phyloP scores from a whole-genome alignment of 2,329 filamentous ascomycete species.

The Ascochyta pisi region DNA sequence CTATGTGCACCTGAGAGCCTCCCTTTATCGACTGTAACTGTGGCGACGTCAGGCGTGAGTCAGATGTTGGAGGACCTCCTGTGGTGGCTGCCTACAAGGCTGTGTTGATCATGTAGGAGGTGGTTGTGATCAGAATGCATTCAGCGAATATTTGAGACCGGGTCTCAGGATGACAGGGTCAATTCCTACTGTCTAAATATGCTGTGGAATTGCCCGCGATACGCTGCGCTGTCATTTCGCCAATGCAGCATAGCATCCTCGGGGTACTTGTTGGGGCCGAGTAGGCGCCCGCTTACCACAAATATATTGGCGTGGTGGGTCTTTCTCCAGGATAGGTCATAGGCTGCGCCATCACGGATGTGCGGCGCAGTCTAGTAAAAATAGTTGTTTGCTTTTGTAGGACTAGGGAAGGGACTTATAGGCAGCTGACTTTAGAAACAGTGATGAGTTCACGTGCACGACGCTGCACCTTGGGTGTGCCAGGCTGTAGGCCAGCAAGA shows the following conservation, averaged over 20 bases:
- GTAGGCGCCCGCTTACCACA: conserved; percentile 18
- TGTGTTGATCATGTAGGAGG: not conserved
- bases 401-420: not conserved
- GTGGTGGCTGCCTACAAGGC: not conserved
- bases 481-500: conserved; percentile 22
- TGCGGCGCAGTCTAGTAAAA: conserved; percentile 27
- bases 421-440: not conserved
- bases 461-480: conserved; percentile 14
- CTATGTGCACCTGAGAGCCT: too few relatives aligned
- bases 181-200: not conserved
- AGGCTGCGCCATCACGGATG: conserved; percentile 28
- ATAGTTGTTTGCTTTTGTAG: not conserved
- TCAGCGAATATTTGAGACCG: too few relatives aligned
- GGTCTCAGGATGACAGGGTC: not conserved
- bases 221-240: conserved; percentile 15
- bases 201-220: not conserved
- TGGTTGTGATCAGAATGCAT: not conserved
- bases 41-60: not conserved
- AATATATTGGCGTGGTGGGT: conserved; percentile 14
- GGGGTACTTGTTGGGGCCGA: conserved; percentile 14
- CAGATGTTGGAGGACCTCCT: not conserved
- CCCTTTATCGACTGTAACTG: not conserved
- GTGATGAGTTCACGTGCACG: not conserved
- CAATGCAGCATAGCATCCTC: conserved; percentile 17
- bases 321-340: conserved; percentile 11